Conservation (phyloP, 306 rosid genomes). For the Cicer pinnatifidum region DNA sequence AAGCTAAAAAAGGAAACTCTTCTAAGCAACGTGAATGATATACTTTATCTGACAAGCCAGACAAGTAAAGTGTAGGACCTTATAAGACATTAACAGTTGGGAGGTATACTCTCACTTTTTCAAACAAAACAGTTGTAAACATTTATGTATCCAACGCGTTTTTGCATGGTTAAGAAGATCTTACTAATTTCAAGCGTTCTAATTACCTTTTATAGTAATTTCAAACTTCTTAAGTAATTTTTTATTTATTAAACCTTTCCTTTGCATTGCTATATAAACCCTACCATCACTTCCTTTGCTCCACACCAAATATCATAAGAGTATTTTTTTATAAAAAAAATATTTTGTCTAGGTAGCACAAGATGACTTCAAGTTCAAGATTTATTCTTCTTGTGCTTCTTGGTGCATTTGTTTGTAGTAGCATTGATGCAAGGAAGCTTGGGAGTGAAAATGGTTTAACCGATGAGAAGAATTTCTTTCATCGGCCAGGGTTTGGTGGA, state of each 20-base stretch:
- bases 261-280: slow-evolving; percentile 52
- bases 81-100: slow-evolving; percentile 30
- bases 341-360: neutral
- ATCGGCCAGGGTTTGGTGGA: slow-evolving; percentile 52
- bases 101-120: slow-evolving; percentile 38
- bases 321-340: neutral
- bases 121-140: slow-evolving; percentile 58
- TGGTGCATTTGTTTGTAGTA: slow-evolving; percentile 57
- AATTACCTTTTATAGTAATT: slow-evolving; percentile 26
- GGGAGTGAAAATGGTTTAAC: slow-evolving; percentile 45
- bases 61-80: slow-evolving; percentile 30
- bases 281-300: slow-evolving; percentile 4
- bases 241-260: neutral
- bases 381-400: slow-evolving; percentile 54
- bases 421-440: slow-evolving; percentile 66
- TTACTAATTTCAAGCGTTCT: slow-evolving; percentile 49
- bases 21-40: slow-evolving; percentile 29
- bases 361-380: slow-evolving; percentile 50
- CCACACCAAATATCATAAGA: slow-evolving; percentile 2
- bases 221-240: neutral
- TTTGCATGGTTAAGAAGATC: slow-evolving; percentile 55
- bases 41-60: slow-evolving; percentile 22
- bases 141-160: slow-evolving; percentile 54
- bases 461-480: slow-evolving; percentile 55
- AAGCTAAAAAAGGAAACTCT: slow-evolving; percentile 19